These are phyloP conservation scores for Petasospora fabianii DNA, from an alignment of 1,139 yeast species.

Conservation along the genomic window DNA sequence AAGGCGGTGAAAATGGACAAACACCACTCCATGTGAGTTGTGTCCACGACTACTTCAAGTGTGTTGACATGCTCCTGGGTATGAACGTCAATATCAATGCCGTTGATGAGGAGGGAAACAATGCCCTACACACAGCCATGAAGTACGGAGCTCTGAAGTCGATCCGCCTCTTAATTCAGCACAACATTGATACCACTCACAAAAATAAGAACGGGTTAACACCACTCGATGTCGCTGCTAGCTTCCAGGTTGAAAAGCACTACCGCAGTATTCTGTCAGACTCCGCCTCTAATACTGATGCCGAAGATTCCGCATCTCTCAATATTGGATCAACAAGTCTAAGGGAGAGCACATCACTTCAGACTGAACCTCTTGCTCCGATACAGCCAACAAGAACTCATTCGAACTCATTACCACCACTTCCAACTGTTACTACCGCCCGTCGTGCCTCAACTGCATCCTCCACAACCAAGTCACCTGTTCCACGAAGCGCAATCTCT, in stretches of 20 bases:
- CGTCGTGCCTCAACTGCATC: constrained; percentile 25
- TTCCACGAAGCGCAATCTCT: constrained; percentile 25
- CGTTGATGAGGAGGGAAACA: constrained; percentile 63
- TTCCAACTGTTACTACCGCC: constrained; percentile 30
- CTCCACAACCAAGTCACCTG: constrained; percentile 22
- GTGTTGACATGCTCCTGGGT: constrained; percentile 66
- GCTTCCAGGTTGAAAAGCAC: constrained; percentile 41
- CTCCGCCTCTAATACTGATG: constrained; percentile 4
- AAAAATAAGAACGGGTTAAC: constrained; percentile 65
- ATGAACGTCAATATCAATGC: constrained; percentile 73
- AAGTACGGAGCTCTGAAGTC: constrained; percentile 71
- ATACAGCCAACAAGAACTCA: constrained; percentile 14
- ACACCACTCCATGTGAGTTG: constrained; percentile 80
- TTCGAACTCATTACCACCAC: constrained; percentile 28
- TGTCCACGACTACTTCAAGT: constrained; percentile 61
- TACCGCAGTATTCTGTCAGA: constrained; percentile 23
- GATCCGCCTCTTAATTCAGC: constrained; percentile 52
- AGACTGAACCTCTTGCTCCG: background rate
- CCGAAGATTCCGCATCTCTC: constrained; percentile 2
- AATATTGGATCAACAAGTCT: constrained; percentile 2
- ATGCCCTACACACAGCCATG: constrained; percentile 77
- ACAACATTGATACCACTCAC: constrained; percentile 45
- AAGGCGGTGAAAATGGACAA: constrained; percentile 51
- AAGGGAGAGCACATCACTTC: constrained; percentile 3
- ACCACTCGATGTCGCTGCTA: constrained; percentile 57